These are phyloP conservation scores for Talaromyces borbonicus DNA, from an alignment of 495 filamentous ascomycete species.

Conservation along the genomic window DNA sequence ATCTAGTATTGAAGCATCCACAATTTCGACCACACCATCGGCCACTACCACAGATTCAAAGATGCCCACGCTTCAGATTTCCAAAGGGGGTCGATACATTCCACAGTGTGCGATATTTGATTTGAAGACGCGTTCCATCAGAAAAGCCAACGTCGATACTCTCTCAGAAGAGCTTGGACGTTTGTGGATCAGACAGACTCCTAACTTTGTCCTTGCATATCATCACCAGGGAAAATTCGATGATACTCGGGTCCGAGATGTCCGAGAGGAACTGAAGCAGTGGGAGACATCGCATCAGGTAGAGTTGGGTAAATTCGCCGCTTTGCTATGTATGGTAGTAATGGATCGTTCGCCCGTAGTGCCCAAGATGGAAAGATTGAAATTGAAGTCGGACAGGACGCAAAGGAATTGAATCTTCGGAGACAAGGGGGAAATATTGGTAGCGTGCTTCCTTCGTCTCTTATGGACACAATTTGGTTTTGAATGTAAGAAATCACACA, in stretches of 20 bases:
- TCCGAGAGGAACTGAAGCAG: constrained; percentile 30
- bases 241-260: constrained; percentile 37
- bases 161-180: constrained; percentile 24
- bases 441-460: not conserved
- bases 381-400: constrained; percentile 22
- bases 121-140: constrained; percentile 51
- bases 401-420: constrained; percentile 28
- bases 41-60: not conserved
- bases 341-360: constrained; percentile 25
- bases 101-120: constrained; percentile 42
- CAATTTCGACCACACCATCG: constrained; percentile 21
- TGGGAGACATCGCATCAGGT: constrained; percentile 37
- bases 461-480: not conserved
- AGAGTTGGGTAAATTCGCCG: not conserved
- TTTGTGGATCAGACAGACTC: constrained; percentile 53
- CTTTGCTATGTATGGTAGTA: constrained; percentile 21
- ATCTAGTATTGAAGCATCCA: constrained; percentile 11
- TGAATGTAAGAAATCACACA: too few relatives aligned
- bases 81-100: not conserved
- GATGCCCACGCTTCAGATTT: not conserved
- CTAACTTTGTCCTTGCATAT: constrained; percentile 51
- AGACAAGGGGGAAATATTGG: not conserved
- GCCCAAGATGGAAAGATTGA: constrained; percentile 29
- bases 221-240: constrained; percentile 45
- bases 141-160: constrained; percentile 18